Evolutionary conservation across 108 stramenopile species (phyloP), one percentile per base, ranked within the genome.

Genomic region (Cyclotella kingstonii): DNA sequence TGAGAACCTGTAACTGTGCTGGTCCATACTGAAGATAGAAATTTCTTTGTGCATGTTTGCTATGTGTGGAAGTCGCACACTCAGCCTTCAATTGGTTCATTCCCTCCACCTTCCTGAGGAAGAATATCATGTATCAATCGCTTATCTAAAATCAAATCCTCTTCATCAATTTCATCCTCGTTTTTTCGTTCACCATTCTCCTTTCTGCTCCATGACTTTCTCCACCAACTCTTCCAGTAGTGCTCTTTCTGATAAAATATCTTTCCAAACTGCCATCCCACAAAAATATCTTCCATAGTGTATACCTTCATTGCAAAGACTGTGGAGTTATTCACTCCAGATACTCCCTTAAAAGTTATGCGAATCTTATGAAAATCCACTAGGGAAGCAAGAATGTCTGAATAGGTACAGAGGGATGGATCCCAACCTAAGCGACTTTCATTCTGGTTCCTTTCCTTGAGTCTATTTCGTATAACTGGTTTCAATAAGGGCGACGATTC

Each of bases 91-190:
- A 66, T 54, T 3, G 66, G 66, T 43, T 66, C 66, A 26, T 66
- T 34, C 0, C 42, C 42, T 6, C 46, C 66, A 40, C 52, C 52
- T 17, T 11, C 5, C 27, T 66, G 66, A 8, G 66, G 66, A 36
- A 46, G 8, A 49, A 66, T 66, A 11, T 66, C 66, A 56, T 66
- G 66, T 49, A 66, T 66, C 25, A 66, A 46, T 0, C 66, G 54
- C 30, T 66, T 66, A 48, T 66, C 66, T 12, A 66, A 27, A 34
- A 66, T 25, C 9, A 50, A 21, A 56, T 55, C 44, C 10, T 28
- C n/a, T 48, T 47, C 65, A 36, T 66, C 54, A 33, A 27, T 17
- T n/a, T 63, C 10, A 28, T 33, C 17, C 10, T 41, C 35, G 12
- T 18, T 12, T 22, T 17, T 26, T 10, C 38, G 35, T 26, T 48